These are phyloP conservation scores for Zygosaccharomyces pseudobailii DNA, from an alignment of 1,139 yeast species.

Conservation along the genomic window DNA sequence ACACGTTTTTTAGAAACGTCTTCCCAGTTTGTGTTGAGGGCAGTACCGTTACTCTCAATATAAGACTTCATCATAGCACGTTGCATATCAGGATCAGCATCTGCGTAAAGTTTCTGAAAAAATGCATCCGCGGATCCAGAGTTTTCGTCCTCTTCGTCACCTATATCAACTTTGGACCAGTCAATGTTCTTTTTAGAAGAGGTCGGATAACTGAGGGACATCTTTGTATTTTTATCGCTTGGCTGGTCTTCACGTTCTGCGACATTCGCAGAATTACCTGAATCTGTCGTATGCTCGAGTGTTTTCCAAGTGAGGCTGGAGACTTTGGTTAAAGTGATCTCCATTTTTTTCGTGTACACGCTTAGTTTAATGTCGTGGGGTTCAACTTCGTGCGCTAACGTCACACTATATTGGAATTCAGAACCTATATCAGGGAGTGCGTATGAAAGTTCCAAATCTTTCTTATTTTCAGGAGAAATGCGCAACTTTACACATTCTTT, in stretches of 20 bases:
- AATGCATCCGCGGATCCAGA: conserved; percentile 57
- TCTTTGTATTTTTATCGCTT: not conserved
- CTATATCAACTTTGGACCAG: conserved; percentile 66
- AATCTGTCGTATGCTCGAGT: conserved; percentile 27
- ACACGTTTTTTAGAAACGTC: conserved; percentile 68
- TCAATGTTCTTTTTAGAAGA: conserved; percentile 58
- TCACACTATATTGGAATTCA: conserved; percentile 39
- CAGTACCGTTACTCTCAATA: conserved; percentile 88
- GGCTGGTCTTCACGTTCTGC: not conserved
- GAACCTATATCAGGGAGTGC: conserved; percentile 32
- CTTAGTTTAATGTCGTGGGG: conserved; percentile 43
- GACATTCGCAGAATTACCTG: conserved; percentile 6
- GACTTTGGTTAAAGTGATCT: conserved; percentile 43
- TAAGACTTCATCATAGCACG: conserved; percentile 98
- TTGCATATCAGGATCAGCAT: conserved; percentile 81
- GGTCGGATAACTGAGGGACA: conserved; percentile 48
- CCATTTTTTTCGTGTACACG: conserved; percentile 72
- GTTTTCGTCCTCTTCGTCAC: conserved; percentile 41
- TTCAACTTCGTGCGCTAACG: conserved; percentile 49
- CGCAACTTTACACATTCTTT: conserved; percentile 26
- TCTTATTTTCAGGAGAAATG: conserved; percentile 29
- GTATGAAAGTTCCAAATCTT: conserved; percentile 20
- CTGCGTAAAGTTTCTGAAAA: conserved; percentile 67
- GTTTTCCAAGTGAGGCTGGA: conserved; percentile 38
- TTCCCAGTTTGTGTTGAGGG: conserved; percentile 91